Percentiles rank a stretch among this genome's conserved stretches.
Evolutionary conservation across 495 filamentous ascomycete species (phyloP).

Genomic region (Hyaloscypha variabilis): DNA sequence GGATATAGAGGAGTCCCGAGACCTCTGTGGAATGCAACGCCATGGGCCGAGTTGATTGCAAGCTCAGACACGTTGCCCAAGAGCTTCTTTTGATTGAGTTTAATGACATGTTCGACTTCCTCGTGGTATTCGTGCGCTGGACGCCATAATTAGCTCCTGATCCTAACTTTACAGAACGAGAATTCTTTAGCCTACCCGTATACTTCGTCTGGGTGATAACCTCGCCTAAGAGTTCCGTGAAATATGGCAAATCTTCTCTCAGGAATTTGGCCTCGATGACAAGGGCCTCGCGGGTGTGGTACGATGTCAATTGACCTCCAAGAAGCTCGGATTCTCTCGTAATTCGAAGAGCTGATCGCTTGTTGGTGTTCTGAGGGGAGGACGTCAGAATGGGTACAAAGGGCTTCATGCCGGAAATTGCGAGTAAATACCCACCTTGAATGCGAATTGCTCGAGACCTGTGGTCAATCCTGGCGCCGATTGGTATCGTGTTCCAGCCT

Average conservation of each 20-base stretch:
- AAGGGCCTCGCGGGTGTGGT: constrained; percentile 90
- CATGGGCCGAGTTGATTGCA: constrained; percentile 84
- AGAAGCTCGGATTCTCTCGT: constrained; percentile 92
- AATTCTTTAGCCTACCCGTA: constrained; percentile 57
- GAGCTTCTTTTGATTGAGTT: constrained; percentile 69
- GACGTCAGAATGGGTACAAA: neutral
- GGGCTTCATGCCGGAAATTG: neutral
- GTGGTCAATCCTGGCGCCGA: constrained; percentile 85
- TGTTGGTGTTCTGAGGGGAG: constrained; percentile 70
- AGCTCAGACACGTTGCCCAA: constrained; percentile 66
- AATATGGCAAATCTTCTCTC: constrained; percentile 94
- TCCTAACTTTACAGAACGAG: constrained; percentile 1
- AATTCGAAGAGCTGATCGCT: constrained; percentile 87
- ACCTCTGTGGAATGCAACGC: constrained; percentile 90
- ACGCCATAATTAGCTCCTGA: constrained; percentile 7
- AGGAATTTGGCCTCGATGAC: constrained; percentile 93
- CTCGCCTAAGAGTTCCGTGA: constrained; percentile 92
- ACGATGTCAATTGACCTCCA: constrained; percentile 79
- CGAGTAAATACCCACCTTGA: constrained; percentile 66
- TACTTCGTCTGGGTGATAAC: constrained; percentile 87
- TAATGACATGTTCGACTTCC: constrained; percentile 73
- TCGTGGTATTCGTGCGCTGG: constrained; percentile 87
- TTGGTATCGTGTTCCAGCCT: constrained; percentile 92
- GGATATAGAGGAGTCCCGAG: constrained; percentile 79
- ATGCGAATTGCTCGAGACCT: constrained; percentile 89